These are phyloP conservation scores for Irineochytrium annulatum DNA, from an alignment of 192 early-diverging fungal genomes.

Conservation along the genomic window DNA sequence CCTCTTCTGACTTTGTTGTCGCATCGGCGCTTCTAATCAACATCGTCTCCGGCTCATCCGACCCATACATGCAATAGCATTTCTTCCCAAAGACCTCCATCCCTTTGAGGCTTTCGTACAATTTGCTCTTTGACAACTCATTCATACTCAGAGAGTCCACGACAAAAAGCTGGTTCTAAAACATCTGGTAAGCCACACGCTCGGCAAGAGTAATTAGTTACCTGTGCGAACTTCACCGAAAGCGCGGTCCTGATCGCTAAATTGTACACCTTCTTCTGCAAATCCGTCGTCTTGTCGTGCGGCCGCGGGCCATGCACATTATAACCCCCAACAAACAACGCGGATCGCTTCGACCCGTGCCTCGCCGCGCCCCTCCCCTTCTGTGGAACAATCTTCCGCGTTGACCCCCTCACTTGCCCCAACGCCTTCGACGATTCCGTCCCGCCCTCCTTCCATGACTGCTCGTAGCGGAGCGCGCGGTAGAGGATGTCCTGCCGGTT, in stretches of 20 bases:
- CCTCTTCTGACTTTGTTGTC: not conserved
- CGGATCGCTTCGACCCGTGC: slow-evolving; percentile 76
- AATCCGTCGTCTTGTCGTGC: slow-evolving; percentile 72
- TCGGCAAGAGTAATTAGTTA: not conserved
- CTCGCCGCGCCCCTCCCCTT: slow-evolving; percentile 93
- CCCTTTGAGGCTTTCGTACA: slow-evolving; percentile 22
- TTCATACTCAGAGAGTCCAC: slow-evolving; percentile 53
- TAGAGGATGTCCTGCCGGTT: slow-evolving; percentile 79
- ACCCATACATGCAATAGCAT: slow-evolving; percentile 44
- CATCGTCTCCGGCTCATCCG: not conserved
- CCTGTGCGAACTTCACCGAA: slow-evolving; percentile 82
- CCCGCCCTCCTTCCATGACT: slow-evolving; percentile 72
- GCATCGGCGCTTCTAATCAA: slow-evolving; percentile 30
- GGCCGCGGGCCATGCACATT: slow-evolving; percentile 82
- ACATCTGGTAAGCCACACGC: not conserved
- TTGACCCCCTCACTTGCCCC: slow-evolving; percentile 80
- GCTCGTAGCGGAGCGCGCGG: slow-evolving; percentile 82
- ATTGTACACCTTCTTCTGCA: slow-evolving; percentile 84
- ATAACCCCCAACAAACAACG: slow-evolving; percentile 84
- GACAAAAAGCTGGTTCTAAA: slow-evolving; percentile 70
- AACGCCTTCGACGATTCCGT: slow-evolving; percentile 78
- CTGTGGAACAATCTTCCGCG: slow-evolving; percentile 78
- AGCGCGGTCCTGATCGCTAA: slow-evolving; percentile 78
- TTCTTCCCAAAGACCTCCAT: slow-evolving; percentile 32
- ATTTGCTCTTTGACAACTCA: slow-evolving; percentile 13